A percentile compares a stretch with the other conserved stretches of the same genome.
These are phyloP conservation scores for Furcasterigmium furcatum DNA, from an alignment of 2,329 filamentous ascomycete species.

Conservation along the genomic window DNA sequence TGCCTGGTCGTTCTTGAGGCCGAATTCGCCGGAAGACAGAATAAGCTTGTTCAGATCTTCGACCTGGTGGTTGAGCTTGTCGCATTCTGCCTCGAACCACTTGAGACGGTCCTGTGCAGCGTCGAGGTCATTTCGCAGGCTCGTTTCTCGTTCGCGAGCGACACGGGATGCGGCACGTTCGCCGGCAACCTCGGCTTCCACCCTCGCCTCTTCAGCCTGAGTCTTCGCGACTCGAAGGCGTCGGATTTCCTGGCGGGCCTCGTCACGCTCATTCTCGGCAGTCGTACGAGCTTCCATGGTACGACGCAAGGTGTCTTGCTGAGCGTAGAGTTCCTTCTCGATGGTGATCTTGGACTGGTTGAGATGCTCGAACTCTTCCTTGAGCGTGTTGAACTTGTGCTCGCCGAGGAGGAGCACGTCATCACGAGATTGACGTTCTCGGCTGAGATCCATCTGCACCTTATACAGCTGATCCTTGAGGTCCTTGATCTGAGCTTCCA, in stretches of 20 bases:
- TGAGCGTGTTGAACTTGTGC: constrained; percentile 78
- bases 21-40: constrained; percentile 84
- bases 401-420: constrained; percentile 89
- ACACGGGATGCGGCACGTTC: constrained; percentile 76
- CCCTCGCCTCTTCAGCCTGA: constrained; percentile 78
- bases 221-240: constrained; percentile 79
- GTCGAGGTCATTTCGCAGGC: constrained; percentile 76
- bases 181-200: constrained; percentile 76
- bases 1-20: constrained; percentile 84
- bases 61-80: constrained; percentile 73
- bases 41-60: constrained; percentile 86
- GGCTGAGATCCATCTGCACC: constrained; percentile 82
- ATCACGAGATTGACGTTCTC: constrained; percentile 88
- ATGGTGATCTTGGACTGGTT: constrained; percentile 97
- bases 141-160: constrained; percentile 76
- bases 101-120: constrained; percentile 72
- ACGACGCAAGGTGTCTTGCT: constrained; percentile 85
- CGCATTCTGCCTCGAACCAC: constrained; percentile 77
- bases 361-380: constrained; percentile 79
- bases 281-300: constrained; percentile 77
- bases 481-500: constrained; percentile 84
- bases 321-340: constrained; percentile 94
- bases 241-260: constrained; percentile 82
- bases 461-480: constrained; percentile 83
- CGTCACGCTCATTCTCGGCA: constrained; percentile 84